Evolutionary conservation across 345 rosid species (phyloP).

Genomic region (Eucalyptus sp.): DNA sequence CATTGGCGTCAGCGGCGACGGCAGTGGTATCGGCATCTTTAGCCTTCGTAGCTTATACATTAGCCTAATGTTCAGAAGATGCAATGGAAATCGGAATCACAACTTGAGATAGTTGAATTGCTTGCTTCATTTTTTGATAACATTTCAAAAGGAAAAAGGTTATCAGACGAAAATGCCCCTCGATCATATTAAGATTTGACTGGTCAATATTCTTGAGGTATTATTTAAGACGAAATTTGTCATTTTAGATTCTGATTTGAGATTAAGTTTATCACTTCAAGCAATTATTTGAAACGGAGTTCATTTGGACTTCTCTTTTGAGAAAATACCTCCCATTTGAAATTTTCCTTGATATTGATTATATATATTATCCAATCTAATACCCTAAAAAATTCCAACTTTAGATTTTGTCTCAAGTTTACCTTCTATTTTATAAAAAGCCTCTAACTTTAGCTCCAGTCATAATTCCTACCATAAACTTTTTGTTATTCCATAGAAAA

Average conservation of each 20-base stretch:
- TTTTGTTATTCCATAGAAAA: background rate
- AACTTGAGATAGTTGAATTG: too few relatives aligned
- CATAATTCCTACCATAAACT: background rate
- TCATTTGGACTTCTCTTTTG: background rate
- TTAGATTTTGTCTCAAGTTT: background rate
- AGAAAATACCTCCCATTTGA: background rate
- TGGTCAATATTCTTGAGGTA: background rate
- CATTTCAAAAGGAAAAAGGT: background rate
- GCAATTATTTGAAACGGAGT: background rate
- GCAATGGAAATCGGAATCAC: background rate
- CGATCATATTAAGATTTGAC: background rate
- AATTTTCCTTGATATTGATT: background rate
- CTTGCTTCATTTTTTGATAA: background rate
- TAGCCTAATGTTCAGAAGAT: background rate
- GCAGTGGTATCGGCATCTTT: rapidly evolving
- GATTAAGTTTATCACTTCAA: background rate
- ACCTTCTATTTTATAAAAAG: background rate
- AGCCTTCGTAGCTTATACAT: background rate
- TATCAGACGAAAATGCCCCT: background rate
- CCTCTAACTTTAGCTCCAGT: background rate
- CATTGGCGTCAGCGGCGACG: rapidly evolving
- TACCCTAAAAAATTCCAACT: background rate
- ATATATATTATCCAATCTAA: background rate
- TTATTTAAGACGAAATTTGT: background rate
- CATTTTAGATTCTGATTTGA: background rate